Evolutionary conservation across 345 rosid species (phyloP), one percentile per base, ranked within the genome.

Genomic region (Citrus inodora): DNA sequence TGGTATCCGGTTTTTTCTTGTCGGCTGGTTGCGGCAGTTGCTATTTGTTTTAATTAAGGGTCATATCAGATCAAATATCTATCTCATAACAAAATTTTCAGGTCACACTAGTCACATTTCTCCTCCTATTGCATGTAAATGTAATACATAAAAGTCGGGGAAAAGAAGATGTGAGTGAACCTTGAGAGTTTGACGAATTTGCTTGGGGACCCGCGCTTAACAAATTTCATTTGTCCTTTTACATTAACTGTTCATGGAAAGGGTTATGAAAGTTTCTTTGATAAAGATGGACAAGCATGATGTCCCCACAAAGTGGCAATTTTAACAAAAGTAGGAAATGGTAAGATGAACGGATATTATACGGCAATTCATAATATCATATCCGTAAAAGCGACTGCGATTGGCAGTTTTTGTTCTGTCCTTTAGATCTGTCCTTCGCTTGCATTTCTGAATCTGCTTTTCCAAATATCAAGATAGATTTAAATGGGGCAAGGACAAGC

Each of bases 1-100:
- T 37, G 72, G 28, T 70, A 32, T 69, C 63, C 13, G n/a, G 28
- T 38, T 60, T 14, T 75, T 38, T 38, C 38, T 74, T 66, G 80
- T 66, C 69, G 77, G 84, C 63, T 59, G 78, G 76, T 74, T 51
- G 33, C 63, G 73, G n/a, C 8, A 28, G 32, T 46, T 59, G 68
- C 32, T 51, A 76, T 69, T n/a, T 19, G 79, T 30, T 28, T 79
- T 28, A 37, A 69, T 24, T 53, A n/a, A 35, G 70, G 69, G 78
- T 66, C 51, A 13, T 1, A 46, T 46, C 72, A 68, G 76, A 82
- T 82, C 72, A 74, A 75, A 75, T 21, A 69, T 35, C 62, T 37
- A 32, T 40, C 62, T 33, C 55, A 21, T 24, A 51, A 61, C 4
- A 1, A 25, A 19, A 30, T 30, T 76, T 73, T 30, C 32, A 30